Evolutionary conservation across 768 basidiomycete species (phyloP).

Genomic region (Cystofilobasidium capitatum): DNA sequence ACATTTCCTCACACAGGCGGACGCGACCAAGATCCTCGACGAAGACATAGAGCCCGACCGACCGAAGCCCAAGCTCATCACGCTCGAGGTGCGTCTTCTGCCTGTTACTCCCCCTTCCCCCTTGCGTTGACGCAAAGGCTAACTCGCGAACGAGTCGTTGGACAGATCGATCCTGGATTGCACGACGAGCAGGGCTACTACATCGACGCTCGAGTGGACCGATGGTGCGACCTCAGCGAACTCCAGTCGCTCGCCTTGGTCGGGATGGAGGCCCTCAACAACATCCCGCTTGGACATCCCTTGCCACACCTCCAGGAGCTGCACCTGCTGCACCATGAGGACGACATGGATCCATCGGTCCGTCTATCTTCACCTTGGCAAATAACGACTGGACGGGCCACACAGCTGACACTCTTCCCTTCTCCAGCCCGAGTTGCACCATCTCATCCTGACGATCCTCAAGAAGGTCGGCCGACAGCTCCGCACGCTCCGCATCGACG

Average conservation of each 20-base stretch:
- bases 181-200: slow-evolving; percentile 8
- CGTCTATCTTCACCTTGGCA: no score
- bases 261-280: slow-evolving; percentile 13
- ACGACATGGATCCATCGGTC: slow-evolving; percentile 5
- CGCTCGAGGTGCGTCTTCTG: slow-evolving; percentile 3
- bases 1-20: slow-evolving; percentile 20
- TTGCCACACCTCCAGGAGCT: slow-evolving; percentile 10
- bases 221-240: slow-evolving; percentile 8
- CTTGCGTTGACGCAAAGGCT: not conserved
- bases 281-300: not conserved
- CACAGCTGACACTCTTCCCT: no score
- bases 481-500: slow-evolving; percentile 16
- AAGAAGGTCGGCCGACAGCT: slow-evolving; percentile 12
- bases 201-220: slow-evolving; percentile 3
- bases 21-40: slow-evolving; percentile 10
- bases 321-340: slow-evolving; percentile 20
- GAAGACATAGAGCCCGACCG: slow-evolving; percentile 2
- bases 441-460: slow-evolving; percentile 16
- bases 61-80: slow-evolving; percentile 12
- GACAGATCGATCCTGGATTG: slow-evolving; percentile 14
- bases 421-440: slow-evolving; percentile 4
- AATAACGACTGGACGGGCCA: no score
- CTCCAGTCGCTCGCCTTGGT: slow-evolving; percentile 17
- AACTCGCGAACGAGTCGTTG: not conserved
- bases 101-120: not conserved